Evolutionary conservation across 768 basidiomycete species (phyloP).

Genomic region (Butyriboletus loyo): DNA sequence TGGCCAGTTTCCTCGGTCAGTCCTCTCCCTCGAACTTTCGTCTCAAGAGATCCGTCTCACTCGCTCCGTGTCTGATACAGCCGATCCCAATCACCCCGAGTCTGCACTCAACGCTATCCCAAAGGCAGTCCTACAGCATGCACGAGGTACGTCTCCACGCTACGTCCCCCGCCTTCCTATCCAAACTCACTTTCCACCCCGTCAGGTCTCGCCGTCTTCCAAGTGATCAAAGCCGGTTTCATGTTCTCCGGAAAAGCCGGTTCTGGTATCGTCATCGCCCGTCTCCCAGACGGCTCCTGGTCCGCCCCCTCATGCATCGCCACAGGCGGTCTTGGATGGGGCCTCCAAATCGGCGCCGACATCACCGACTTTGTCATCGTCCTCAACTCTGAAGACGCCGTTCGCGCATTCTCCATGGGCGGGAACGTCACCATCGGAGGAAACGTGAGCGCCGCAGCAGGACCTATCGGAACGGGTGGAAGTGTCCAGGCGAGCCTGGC

Average conservation of each 20-base stretch:
- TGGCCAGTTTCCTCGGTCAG: constrained; percentile 87
- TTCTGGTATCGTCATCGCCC: constrained; percentile 88
- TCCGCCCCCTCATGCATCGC: constrained; percentile 96
- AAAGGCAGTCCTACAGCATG: constrained; percentile 84
- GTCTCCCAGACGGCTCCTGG: constrained; percentile 94
- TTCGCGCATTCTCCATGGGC: constrained; percentile 90
- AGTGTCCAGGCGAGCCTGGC: constrained; percentile 84
- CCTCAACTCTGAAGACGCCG: constrained; percentile 94
- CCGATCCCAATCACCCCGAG: constrained; percentile 81
- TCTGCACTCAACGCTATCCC: constrained; percentile 94
- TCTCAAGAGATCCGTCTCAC: background rate
- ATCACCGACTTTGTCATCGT: constrained; percentile 96
- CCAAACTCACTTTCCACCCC: background rate
- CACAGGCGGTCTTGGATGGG: constrained; percentile 92
- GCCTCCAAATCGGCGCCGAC: constrained; percentile 94
- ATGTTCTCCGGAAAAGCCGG: constrained; percentile 95
- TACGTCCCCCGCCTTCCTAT: background rate
- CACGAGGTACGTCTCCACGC: constrained; percentile 61
- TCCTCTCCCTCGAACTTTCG: background rate
- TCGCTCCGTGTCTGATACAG: constrained; percentile 36
- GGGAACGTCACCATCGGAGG: constrained; percentile 97
- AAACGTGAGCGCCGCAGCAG: constrained; percentile 78
- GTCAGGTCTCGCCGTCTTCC: constrained; percentile 91
- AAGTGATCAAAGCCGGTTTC: constrained; percentile 91
- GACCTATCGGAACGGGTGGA: constrained; percentile 93